A percentile compares a stretch with the other conserved stretches of the same genome.
Evolutionary conservation across 2,329 filamentous ascomycete genomes (phyloP).

Genomic region (Talaromyces sp.): DNA sequence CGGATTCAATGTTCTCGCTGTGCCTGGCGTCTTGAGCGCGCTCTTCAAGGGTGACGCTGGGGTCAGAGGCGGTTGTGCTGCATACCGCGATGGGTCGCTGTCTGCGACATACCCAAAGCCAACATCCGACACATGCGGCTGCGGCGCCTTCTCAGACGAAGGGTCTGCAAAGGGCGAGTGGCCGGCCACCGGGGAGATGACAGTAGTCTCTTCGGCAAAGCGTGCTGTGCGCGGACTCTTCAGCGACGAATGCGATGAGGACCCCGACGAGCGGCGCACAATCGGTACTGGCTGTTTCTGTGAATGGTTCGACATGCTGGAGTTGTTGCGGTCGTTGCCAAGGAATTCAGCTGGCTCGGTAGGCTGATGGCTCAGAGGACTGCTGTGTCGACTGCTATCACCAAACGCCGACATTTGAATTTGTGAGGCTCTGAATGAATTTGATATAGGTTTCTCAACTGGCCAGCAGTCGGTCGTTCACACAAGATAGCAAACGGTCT

Average conservation of each 20-base stretch:
- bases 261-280: slow-evolving; percentile 23
- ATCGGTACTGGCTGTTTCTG: slow-evolving; percentile 15
- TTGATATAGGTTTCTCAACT: slow-evolving; percentile 24
- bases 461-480: not conserved
- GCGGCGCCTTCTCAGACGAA: slow-evolving; percentile 41
- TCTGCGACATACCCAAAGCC: slow-evolving; percentile 84
- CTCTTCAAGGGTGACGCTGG: slow-evolving; percentile 81
- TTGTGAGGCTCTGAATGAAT: not conserved
- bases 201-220: slow-evolving; percentile 60
- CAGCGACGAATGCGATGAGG: slow-evolving; percentile 26
- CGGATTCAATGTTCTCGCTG: slow-evolving; percentile 69
- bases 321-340: slow-evolving; percentile 20
- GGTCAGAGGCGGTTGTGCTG: slow-evolving; percentile 49
- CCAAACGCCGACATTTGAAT: slow-evolving; percentile 20
- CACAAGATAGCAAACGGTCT: not conserved
- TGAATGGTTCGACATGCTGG: slow-evolving; percentile 17
- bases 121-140: slow-evolving; percentile 65
- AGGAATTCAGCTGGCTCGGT: slow-evolving; percentile 36
- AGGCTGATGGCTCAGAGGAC: slow-evolving; percentile 27
- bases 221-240: slow-evolving; percentile 54
- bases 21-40: slow-evolving; percentile 81
- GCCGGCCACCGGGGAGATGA: slow-evolving; percentile 52
- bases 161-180: slow-evolving; percentile 50
- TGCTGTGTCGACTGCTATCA: slow-evolving; percentile 19
- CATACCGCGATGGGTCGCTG: slow-evolving; percentile 45